phyloP scores from a whole-genome alignment of 495 filamentous ascomycete species.

The Pyrenula aspistea region DNA sequence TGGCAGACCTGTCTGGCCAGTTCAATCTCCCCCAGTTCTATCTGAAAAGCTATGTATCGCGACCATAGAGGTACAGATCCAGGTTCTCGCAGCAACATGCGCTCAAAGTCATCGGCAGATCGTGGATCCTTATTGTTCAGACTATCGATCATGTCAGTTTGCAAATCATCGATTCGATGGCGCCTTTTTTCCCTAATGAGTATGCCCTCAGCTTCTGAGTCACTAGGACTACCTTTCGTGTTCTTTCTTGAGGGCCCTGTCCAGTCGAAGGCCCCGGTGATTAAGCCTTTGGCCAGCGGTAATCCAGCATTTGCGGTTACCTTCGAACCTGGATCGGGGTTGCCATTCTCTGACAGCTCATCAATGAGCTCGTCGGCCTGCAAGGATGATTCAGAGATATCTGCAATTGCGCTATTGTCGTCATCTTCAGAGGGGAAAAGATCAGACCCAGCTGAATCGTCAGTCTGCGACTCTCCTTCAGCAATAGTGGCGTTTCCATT shows the following conservation, averaged over 20 bases:
- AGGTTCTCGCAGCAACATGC: constrained; percentile 80
- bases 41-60: constrained; percentile 92
- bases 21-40: constrained; percentile 75
- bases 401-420: constrained; percentile 32
- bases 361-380: constrained; percentile 36
- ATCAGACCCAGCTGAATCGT: constrained; percentile 32
- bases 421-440: constrained; percentile 28
- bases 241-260: constrained; percentile 42
- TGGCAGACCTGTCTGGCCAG: constrained; percentile 81
- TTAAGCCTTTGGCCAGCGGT: constrained; percentile 45
- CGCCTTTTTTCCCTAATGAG: constrained; percentile 56
- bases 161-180: constrained; percentile 63
- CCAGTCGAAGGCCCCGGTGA: constrained; percentile 79
- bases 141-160: constrained; percentile 78
- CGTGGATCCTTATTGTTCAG: constrained; percentile 85
- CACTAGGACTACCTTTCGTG: constrained; percentile 27
- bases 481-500: constrained; percentile 22
- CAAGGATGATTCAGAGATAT: constrained; percentile 16
- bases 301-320: constrained; percentile 8
- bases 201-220: constrained; percentile 35
- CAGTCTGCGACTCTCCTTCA: constrained; percentile 22
- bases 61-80: constrained; percentile 86
- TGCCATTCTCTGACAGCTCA: constrained; percentile 24
- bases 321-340: constrained; percentile 15
- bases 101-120: constrained; percentile 81